Evolutionary conservation across 495 filamentous ascomycete species (phyloP).

Genomic region (Pyronema omphalodes): DNA sequence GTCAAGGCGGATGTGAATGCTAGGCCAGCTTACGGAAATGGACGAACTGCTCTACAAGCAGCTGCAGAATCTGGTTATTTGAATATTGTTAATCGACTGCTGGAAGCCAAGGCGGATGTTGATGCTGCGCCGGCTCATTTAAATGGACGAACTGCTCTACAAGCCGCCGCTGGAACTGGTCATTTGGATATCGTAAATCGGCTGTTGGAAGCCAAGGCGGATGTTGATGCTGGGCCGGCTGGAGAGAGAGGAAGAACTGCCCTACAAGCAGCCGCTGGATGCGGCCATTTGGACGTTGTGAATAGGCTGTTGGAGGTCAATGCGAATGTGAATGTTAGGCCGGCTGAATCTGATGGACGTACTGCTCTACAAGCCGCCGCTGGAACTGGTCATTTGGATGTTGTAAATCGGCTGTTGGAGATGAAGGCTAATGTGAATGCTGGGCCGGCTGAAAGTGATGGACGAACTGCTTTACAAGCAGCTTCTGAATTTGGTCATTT

Average conservation of each 20-base stretch:
- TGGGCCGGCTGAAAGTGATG: neutral
- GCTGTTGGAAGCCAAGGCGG: neutral
- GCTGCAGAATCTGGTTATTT: too few species aligned
- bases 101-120: too few species aligned
- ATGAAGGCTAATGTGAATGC: slow-evolving; percentile 3
- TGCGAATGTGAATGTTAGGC: slow-evolving; percentile 15
- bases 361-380: slow-evolving; percentile 7
- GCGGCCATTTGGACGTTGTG: slow-evolving; percentile 10
- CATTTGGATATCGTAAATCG: neutral
- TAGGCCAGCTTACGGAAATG: too few species aligned
- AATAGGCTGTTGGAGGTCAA: slow-evolving; percentile 14
- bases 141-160: too few species aligned
- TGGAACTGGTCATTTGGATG: neutral
- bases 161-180: slow-evolving; percentile 1
- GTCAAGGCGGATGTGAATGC: too few species aligned
- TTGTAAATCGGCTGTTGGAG: slow-evolving; percentile 2
- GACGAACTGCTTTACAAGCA: slow-evolving; percentile 18
- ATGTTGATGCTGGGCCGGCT: slow-evolving; percentile 3
- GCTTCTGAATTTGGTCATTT: slow-evolving; percentile 13
- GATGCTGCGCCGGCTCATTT: too few species aligned
- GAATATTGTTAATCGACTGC: too few species aligned
- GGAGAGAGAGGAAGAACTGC: slow-evolving; percentile 9
- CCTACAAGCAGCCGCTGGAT: too few species aligned
- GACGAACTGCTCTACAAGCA: too few species aligned
- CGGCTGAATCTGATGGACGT: neutral